Base-by-base conservation (phyloP, 2,329 filamentous ascomycete genomes). In the Arthrobotrys iridis region DNA sequence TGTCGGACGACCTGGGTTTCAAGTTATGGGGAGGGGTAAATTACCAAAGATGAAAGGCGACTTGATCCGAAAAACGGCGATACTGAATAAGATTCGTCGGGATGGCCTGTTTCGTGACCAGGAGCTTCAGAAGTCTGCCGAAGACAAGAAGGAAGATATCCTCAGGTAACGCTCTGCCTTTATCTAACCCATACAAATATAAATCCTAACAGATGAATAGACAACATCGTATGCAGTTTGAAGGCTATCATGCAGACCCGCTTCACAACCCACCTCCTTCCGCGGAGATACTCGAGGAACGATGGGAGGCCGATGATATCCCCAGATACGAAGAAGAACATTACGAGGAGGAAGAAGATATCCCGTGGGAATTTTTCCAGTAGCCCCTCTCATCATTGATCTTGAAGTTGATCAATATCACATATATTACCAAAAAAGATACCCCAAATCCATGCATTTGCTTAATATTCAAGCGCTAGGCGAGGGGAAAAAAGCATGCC, bases 41-140 rank as follows among this genome's bases (percentile, higher is more conserved):
- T 37, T 75, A 11, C 71, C 63, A 41, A 75, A 75, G 57, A 63
- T 75, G 63, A 64, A 68, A 28, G 85, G 86, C 74, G 83, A 83
- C 20, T 81, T 88, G 24, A 83, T 91, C 11, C 84, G 89, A 22
- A 88, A 90, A 57, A 88, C 87, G 18, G 89, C 89, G 4, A 87
- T 90, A 67, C 84, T 91, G 80, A 92, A 92, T 78, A 78, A 78
- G 72, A 80, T 80, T 66, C 78, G 77, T 57, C 77, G 78, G 20
- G 79, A 80, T 58, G 73, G 77, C 28, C 76, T 79, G 66, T 62
- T 40, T 37, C 45, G 63, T 30, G 71, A 75, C n/a, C 57, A 75
- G 26, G 71, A 75, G 30, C 63, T 68, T 45, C 48, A 68, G 26
- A 58, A 75, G 63, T 41, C 46, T 26, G 71, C 71, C 50, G 71